Percentiles rank a stretch among this genome's conserved stretches.
Conservation (phyloP, 2,329 filamentous ascomycete species). For the Arthroderma sp. region DNA sequence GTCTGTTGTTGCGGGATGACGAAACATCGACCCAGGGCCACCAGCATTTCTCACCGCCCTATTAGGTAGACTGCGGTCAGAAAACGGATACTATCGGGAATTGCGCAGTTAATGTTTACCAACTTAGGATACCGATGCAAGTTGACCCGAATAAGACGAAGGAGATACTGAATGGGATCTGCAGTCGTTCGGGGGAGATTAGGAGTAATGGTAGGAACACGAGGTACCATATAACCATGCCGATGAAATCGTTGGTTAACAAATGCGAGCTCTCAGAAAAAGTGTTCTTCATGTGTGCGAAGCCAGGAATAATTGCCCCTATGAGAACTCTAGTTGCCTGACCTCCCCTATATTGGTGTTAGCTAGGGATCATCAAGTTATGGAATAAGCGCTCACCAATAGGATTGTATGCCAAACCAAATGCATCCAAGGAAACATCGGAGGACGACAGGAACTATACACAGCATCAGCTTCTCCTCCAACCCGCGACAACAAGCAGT, state of each 20-base stretch:
- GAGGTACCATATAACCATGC: constrained; percentile 29
- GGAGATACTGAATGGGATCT: constrained; percentile 8
- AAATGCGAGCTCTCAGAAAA: constrained; percentile 24
- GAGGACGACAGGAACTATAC: constrained; percentile 6
- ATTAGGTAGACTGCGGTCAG: not conserved
- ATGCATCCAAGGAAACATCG: constrained; percentile 4
- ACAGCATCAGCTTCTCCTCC: constrained; percentile 11
- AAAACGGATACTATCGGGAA: not conserved
- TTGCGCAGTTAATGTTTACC: not conserved
- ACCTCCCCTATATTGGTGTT: constrained; percentile 1
- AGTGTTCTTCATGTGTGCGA: constrained; percentile 26
- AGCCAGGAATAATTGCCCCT: constrained; percentile 16
- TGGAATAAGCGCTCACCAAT: constrained; percentile 26
- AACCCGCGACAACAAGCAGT: not conserved
- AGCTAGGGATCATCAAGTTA: not conserved
- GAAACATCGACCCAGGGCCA: constrained; percentile 9
- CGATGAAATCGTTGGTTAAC: constrained; percentile 27
- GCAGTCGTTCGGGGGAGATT: constrained; percentile 29
- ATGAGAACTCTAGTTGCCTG: constrained; percentile 9
- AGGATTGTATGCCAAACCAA: constrained; percentile 32
- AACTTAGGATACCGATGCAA: constrained; percentile 2
- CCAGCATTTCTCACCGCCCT: constrained; percentile 5
- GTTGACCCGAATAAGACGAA: constrained; percentile 7
- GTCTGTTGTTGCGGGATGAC: constrained; percentile 7
- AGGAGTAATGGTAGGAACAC: constrained; percentile 33